Conservation (phyloP, 768 basidiomycete genomes). For the Cystofilobasidium macerans region DNA sequence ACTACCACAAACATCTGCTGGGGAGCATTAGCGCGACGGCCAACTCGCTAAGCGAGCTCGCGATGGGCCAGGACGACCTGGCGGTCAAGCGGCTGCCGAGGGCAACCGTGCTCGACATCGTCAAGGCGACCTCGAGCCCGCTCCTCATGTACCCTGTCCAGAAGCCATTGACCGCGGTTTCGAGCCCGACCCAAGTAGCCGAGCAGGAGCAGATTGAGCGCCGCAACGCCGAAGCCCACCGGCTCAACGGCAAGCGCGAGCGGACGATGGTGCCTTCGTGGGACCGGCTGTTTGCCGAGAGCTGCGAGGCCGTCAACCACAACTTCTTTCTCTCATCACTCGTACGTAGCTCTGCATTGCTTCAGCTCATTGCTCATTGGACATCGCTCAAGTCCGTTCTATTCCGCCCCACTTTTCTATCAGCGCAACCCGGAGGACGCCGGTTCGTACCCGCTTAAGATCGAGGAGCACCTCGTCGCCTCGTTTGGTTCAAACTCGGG, state of each 20-base stretch:
- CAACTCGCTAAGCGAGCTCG: background rate
- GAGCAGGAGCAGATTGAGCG: background rate
- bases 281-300: conserved; percentile 2
- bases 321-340: conserved; percentile 82
- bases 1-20: background rate
- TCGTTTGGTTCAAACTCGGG: conserved; percentile 24
- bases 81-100: no score
- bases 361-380: background rate
- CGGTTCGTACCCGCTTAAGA: conserved; percentile 15
- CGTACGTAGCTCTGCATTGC: conserved; percentile 46
- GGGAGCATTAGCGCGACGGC: background rate
- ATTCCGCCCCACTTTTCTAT: background rate
- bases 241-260: background rate
- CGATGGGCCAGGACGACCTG: background rate
- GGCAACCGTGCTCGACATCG: background rate
- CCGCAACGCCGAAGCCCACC: background rate
- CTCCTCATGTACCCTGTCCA: no score
- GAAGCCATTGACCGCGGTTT: no score
- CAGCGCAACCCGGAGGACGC: conserved; percentile 8
- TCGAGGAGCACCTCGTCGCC: conserved; percentile 21
- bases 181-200: background rate
- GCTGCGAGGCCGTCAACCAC: conserved; percentile 64
- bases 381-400: background rate
- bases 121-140: no score
- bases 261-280: background rate